phyloP scores from a whole-genome alignment of 106 monocot species.

The Ottelia alismoides region DNA sequence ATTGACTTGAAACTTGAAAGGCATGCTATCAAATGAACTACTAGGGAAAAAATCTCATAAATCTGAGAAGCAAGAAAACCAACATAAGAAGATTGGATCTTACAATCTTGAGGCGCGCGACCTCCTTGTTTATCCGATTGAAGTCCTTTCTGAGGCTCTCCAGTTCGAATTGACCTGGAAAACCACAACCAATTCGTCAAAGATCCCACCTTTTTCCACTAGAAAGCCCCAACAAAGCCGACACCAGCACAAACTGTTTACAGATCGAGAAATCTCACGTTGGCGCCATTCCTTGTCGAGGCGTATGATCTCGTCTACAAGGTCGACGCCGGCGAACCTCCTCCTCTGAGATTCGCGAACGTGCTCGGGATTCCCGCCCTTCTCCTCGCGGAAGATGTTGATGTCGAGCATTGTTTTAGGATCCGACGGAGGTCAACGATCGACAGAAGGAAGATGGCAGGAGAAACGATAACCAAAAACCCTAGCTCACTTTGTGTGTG shows the following conservation, averaged over 20 bases:
- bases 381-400: slow-evolving; percentile 67
- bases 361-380: slow-evolving; percentile 58
- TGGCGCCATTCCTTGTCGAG: slow-evolving; percentile 96
- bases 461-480: too few species aligned
- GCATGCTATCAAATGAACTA: too few species aligned
- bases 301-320: slow-evolving; percentile 80
- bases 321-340: slow-evolving; percentile 63
- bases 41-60: too few species aligned
- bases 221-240: too few species aligned
- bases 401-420: slow-evolving; percentile 81
- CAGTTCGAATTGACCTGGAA: slow-evolving; percentile 83
- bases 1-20: too few species aligned
- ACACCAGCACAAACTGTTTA: too few species aligned
- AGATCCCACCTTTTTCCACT: slow-evolving; percentile 1
- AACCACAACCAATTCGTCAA: background rate
- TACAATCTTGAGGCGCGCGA: slow-evolving; percentile 65
- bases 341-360: slow-evolving; percentile 92
- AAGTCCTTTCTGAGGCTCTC: slow-evolving; percentile 69
- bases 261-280: slow-evolving; percentile 25
- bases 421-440: too few species aligned
- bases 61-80: too few species aligned
- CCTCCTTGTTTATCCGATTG: slow-evolving; percentile 83
- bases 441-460: too few species aligned
- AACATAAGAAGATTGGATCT: too few species aligned
- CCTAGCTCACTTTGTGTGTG: too few species aligned